Conservation (phyloP, 495 filamentous ascomycete species). For the Trichoderma asperelloides region DNA sequence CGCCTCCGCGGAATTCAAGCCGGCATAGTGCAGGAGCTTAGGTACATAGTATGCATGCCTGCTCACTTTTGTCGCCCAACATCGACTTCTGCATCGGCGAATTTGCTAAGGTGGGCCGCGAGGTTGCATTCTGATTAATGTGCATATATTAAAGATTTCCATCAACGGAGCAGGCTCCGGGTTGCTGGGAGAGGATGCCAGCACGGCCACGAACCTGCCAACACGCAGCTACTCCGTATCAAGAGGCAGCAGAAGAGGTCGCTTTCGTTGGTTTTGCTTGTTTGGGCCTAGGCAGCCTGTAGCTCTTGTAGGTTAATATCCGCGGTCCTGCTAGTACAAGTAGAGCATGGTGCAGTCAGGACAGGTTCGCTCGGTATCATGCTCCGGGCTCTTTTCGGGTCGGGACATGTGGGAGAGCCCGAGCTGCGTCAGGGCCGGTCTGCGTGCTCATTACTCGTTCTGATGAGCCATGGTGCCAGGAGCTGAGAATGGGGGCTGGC, state of each 20-base stretch:
- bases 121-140: background rate
- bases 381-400: too few relatives aligned
- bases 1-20: background rate
- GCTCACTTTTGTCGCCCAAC: background rate
- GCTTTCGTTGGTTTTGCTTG: background rate
- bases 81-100: background rate
- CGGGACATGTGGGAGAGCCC: too few relatives aligned
- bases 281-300: background rate
- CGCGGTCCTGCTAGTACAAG: background rate
- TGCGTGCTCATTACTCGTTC: too few relatives aligned
- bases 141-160: background rate
- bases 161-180: background rate
- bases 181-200: background rate
- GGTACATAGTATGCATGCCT: background rate
- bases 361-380: too few relatives aligned
- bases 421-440: too few relatives aligned
- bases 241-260: background rate
- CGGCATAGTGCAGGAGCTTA: background rate
- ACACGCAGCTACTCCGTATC: background rate
- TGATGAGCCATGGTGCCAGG: too few relatives aligned
- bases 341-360: too few relatives aligned
- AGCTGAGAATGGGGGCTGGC: too few relatives aligned
- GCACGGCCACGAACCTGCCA: too few relatives aligned
- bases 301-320: constrained; percentile 1
- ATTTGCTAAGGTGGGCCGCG: background rate